phyloP scores from a whole-genome alignment of 2,329 filamentous ascomycete species.

The Clarireedia homoeocarpa region DNA sequence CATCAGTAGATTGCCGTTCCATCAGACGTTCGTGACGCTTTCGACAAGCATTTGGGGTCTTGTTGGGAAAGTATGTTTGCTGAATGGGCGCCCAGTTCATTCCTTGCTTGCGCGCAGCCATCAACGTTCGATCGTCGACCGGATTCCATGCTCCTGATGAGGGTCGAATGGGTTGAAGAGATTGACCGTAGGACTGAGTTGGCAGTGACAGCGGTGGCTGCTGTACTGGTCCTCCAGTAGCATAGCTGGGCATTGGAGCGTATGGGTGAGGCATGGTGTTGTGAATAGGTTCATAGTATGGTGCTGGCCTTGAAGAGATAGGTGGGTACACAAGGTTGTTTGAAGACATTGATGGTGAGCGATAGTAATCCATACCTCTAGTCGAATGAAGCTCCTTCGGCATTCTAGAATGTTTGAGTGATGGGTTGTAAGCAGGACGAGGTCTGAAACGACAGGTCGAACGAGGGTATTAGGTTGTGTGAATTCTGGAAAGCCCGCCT shows the following conservation, averaged over 20 bases:
- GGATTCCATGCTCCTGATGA: slow-evolving; percentile 64
- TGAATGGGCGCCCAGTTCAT: slow-evolving; percentile 82
- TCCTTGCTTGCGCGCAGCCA: slow-evolving; percentile 63
- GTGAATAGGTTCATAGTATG: slow-evolving; percentile 8
- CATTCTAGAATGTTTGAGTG: slow-evolving; percentile 1
- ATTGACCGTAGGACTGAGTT: slow-evolving; percentile 5
- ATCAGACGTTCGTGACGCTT: slow-evolving; percentile 82
- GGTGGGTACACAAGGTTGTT: slow-evolving; percentile 4
- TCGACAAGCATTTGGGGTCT: slow-evolving; percentile 66
- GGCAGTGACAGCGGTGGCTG: slow-evolving; percentile 10
- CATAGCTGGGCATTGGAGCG: slow-evolving; percentile 5
- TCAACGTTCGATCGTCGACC: slow-evolving; percentile 65
- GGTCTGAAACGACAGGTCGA: slow-evolving; percentile 1
- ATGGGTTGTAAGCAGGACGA: background rate
- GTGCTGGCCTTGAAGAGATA: slow-evolving; percentile 1
- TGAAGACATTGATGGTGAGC: slow-evolving; percentile 6
- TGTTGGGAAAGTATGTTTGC: slow-evolving; percentile 65
- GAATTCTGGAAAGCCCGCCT: background rate
- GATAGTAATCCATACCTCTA: slow-evolving; percentile 9
- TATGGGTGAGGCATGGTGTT: slow-evolving; percentile 4
- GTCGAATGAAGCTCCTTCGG: slow-evolving; percentile 2
- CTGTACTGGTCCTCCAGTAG: slow-evolving; percentile 13
- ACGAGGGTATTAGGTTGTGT: background rate
- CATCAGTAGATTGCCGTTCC: slow-evolving; percentile 50
- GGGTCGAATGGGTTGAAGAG: slow-evolving; percentile 34